Conservation (phyloP, 192 early-diverging fungal species). For the Geranomyces michiganensis region DNA sequence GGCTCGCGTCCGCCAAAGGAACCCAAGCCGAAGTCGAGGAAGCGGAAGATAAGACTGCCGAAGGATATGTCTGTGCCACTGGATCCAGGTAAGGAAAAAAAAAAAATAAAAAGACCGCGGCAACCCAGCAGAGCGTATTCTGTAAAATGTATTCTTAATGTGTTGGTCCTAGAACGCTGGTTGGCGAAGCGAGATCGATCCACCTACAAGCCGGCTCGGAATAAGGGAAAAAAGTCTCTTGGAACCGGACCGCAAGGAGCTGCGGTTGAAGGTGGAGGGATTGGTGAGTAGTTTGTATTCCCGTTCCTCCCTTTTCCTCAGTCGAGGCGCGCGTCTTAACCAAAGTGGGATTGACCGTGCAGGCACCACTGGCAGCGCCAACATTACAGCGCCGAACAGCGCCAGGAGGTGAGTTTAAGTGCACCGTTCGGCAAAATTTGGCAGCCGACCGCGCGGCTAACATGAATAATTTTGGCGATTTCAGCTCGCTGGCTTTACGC, state of each 20-base stretch:
- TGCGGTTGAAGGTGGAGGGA: conserved; percentile 65
- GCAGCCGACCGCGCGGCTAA: neutral
- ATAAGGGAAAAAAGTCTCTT: conserved; percentile 60
- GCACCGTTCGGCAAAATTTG: neutral
- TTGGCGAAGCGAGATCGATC: conserved; percentile 68
- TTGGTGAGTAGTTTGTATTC: conserved; percentile 41
- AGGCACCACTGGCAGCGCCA: conserved; percentile 71
- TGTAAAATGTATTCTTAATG: no score
- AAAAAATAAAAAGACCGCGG: no score
- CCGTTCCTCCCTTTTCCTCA: neutral
- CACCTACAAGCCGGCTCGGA: conserved; percentile 50
- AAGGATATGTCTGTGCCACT: conserved; percentile 51
- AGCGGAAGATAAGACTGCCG: conserved; percentile 49
- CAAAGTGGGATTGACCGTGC: neutral
- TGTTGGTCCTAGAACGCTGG: conserved; percentile 77
- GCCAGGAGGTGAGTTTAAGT: neutral
- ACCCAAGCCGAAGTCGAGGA: conserved; percentile 37
- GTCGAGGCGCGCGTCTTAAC: neutral
- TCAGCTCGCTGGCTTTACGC: no score
- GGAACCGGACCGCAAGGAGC: conserved; percentile 68
- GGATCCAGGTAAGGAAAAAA: conserved; percentile 65
- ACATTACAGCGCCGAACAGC: conserved; percentile 24
- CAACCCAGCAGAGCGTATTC: no score
- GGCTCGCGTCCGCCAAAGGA: conserved; percentile 29
- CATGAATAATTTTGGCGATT: neutral